These are phyloP conservation scores for Gossypium ekmanianum DNA, from an alignment of 345 rosid genomes.

Conservation along the genomic window DNA sequence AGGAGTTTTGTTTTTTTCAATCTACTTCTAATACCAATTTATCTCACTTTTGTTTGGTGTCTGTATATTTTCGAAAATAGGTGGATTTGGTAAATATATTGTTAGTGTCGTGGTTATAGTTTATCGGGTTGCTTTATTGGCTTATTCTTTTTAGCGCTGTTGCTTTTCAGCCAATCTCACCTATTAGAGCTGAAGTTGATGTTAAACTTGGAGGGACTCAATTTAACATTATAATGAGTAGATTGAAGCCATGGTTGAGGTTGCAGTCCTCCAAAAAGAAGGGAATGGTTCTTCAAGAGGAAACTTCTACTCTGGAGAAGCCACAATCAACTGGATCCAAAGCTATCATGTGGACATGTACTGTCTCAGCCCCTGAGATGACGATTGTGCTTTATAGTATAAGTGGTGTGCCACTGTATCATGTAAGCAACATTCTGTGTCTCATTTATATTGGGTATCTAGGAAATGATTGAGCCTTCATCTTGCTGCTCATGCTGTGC, in stretches of 20 bases:
- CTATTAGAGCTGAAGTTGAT: constrained; percentile 91
- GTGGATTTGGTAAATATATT: constrained; percentile 4
- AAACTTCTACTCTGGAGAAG: constrained; percentile 35
- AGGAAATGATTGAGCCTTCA: not conserved
- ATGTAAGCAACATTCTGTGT: constrained; percentile 55
- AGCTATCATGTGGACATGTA: constrained; percentile 85
- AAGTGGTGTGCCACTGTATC: constrained; percentile 65
- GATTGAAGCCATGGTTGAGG: constrained; percentile 79
- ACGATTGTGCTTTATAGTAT: constrained; percentile 59
- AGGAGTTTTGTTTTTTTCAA: not conserved
- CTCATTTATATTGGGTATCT: constrained; percentile 2
- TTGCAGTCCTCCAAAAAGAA: constrained; percentile 61
- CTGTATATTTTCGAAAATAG: not conserved
- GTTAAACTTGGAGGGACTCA: constrained; percentile 89
- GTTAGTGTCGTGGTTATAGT: not conserved
- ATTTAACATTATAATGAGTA: constrained; percentile 65
- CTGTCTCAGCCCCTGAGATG: constrained; percentile 97
- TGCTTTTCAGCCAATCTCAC: constrained; percentile 60
- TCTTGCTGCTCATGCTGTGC: constrained; percentile 1
- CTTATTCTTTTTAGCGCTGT: constrained; percentile 10
- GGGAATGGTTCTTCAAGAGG: constrained; percentile 64
- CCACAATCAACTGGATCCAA: constrained; percentile 49
- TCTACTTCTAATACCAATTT: not conserved
- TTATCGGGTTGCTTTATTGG: not conserved
- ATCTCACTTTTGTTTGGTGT: constrained; percentile 6